Conservation (phyloP, 2,329 filamentous ascomycete genomes). For the Aurifilum marmelostoma region DNA sequence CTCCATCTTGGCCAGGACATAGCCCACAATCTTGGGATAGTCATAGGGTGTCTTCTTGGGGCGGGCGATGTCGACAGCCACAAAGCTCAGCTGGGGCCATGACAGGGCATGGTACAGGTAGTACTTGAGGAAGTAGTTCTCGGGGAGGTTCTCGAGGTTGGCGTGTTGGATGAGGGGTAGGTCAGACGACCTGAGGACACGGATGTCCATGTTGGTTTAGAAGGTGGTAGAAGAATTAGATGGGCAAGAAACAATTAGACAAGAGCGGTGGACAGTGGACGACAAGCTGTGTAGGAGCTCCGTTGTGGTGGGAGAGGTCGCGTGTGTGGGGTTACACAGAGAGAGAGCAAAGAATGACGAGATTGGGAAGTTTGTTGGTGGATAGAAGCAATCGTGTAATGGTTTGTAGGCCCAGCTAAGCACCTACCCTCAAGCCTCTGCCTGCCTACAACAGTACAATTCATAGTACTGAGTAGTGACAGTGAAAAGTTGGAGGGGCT, state of each 20-base stretch:
- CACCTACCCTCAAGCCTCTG: background rate
- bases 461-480: background rate
- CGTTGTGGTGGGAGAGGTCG: background rate
- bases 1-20: constrained; percentile 99
- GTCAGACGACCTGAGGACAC: constrained; percentile 79
- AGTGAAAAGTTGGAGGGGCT: constrained; percentile 11
- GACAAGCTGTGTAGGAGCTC: background rate
- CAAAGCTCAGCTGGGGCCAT: constrained; percentile 96
- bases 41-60: constrained; percentile 79
- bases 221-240: background rate
- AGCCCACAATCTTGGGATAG: constrained; percentile 96
- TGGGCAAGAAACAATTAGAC: background rate
- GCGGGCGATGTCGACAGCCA: constrained; percentile 88
- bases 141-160: constrained; percentile 97
- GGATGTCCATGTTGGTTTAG: constrained; percentile 80
- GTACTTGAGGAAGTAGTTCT: constrained; percentile 99
- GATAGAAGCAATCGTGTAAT: background rate
- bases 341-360: background rate
- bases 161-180: constrained; percentile 94
- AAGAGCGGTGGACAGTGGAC: background rate
- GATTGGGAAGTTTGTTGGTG: background rate
- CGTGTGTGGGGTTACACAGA: background rate
- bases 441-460: background rate
- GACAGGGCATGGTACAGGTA: constrained; percentile 98
- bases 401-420: background rate